Base-by-base conservation (phyloP, 2,329 filamentous ascomycete species). In the Byssochlamys sp. region DNA sequence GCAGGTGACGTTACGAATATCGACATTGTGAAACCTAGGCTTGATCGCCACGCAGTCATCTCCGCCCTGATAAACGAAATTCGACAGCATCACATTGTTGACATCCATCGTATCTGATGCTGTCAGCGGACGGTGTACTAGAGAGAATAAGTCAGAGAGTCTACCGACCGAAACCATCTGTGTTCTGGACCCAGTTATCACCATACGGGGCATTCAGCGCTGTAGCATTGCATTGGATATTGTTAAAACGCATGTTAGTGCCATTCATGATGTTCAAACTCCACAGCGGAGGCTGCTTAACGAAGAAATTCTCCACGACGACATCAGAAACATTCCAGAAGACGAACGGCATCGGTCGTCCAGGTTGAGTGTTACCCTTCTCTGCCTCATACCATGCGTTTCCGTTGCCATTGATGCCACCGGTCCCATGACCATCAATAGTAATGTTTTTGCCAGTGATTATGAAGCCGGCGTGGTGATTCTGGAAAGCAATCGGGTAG, bases 41-140 rank as follows among this genome's bases (percentile, higher is more conserved):
- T 88, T 89, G 60, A 79, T 76, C 48, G 80, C 80, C 27, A 84
- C 79, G 69, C 87, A 90, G 57, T 81, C 73, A 66, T 80, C 86
- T 64, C 84, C 80, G 9, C 81, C 81, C 69, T 81, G 79, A 62
- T 81, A 83, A 4, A 73, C 68, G 55, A 83, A 77, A 58, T 81
- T 80, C 3, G 70, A 77, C 4, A 83, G 71, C 5, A 66, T 68
- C 52, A 83, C 69, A 59, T 83, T 80, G 7, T 70, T 62, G 1
- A 73, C 74, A 60, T 83, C 80, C 80, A 83, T 82, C 0, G 81
- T 83, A 61, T 83, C 73, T 69, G 55, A 48, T 19, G 12, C 54
- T 28, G 4, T 26, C 31, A 33, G 25, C 19, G 33, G 25, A 52
- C 49, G 26, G 57, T 27, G n/a, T 9, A 11, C 19, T 2, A 5